phyloP scores from a whole-genome alignment of 2,329 filamentous ascomycete species.

The Cladosporium phlei region DNA sequence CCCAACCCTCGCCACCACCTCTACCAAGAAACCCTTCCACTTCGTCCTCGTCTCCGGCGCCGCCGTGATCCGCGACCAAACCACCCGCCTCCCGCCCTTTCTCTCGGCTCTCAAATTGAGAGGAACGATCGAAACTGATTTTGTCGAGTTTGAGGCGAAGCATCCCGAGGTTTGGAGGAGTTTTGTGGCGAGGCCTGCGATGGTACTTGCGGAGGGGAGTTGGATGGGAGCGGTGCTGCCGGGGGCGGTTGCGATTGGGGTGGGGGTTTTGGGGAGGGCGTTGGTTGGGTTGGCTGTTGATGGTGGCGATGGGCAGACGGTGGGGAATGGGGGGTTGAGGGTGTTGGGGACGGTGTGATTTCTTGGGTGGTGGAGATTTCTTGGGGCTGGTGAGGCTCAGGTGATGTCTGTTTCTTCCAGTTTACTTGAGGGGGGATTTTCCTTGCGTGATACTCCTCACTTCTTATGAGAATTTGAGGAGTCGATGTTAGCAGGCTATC shows the following conservation, averaged over 20 bases:
- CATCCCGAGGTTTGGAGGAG: conserved; percentile 22
- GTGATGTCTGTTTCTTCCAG: too few species aligned
- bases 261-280: conserved; percentile 20
- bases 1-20: conserved; percentile 17
- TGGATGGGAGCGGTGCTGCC: conserved; percentile 14
- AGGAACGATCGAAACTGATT: conserved; percentile 25
- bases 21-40: conserved; percentile 30
- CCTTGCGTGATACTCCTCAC: too few species aligned
- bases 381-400: too few species aligned
- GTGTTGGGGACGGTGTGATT: too few species aligned
- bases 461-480: too few species aligned
- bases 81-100: conserved; percentile 20
- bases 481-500: too few species aligned
- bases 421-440: too few species aligned
- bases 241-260: conserved; percentile 17
- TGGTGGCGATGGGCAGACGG: conserved; percentile 12
- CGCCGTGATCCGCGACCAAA: conserved; percentile 30
- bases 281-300: conserved; percentile 19
- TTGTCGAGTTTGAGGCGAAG: conserved; percentile 23
- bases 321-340: conserved; percentile 21
- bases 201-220: conserved; percentile 18
- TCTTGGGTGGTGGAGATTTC: too few species aligned
- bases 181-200: conserved; percentile 23
- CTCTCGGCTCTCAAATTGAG: conserved; percentile 6
- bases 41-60: conserved; percentile 37